These are phyloP conservation scores for Solanum tarapatanum DNA, from an alignment of 257 asterid genomes.

Conservation along the genomic window DNA sequence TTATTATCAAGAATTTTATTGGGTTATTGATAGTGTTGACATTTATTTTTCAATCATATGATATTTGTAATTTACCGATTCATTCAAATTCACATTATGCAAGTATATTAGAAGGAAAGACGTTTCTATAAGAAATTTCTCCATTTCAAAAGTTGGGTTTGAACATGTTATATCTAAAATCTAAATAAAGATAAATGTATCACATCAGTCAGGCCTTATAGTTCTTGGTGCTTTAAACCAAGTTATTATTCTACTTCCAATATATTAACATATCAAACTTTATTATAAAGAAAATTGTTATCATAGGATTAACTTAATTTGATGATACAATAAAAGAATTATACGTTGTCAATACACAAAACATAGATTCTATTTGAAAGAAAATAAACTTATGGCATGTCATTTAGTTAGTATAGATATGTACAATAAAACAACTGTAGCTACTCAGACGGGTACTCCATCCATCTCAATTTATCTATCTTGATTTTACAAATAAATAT, in stretches of 20 bases:
- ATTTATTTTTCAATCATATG: background rate
- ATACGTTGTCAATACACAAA: background rate
- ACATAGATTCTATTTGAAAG: background rate
- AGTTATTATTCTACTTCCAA: background rate
- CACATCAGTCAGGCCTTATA: background rate
- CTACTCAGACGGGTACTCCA: background rate
- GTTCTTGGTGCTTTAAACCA: background rate
- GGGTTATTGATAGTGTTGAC: background rate
- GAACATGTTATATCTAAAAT: background rate
- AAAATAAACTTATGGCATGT: background rate
- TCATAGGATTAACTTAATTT: background rate
- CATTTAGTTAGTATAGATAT: background rate
- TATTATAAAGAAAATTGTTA: background rate
- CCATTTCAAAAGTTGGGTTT: background rate
- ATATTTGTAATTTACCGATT: background rate
- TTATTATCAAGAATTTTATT: background rate
- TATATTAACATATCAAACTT: background rate
- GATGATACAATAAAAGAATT: background rate
- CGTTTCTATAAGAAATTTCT: background rate
- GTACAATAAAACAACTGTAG: background rate
- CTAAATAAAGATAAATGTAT: background rate
- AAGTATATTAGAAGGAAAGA: background rate
- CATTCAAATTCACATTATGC: background rate
- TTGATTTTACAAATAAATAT: background rate
- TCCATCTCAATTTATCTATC: background rate